Evolutionary conservation across 352 stramenopile genomes (phyloP), one percentile per base, ranked within the genome.

Genomic region (Globisporangium yorkense): DNA sequence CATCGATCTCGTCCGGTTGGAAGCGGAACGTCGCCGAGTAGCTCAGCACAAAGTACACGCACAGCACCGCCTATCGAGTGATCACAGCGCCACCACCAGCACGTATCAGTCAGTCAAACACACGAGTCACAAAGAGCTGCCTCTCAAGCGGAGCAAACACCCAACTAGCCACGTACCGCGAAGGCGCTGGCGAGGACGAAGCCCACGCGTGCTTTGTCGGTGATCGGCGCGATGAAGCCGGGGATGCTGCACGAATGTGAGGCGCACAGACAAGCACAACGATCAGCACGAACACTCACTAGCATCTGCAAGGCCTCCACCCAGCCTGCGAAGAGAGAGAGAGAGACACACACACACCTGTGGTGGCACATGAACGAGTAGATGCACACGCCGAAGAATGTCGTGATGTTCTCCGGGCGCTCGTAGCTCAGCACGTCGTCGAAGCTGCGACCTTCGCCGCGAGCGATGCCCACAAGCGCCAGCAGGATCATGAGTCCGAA

Each of bases 311-410:
- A 9, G 5, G 31, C 31, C 31, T 35, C 8, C 40, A 45, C 0
- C 40, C 40, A 45, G 15, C 6, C 5, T 5, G 5, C 10, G 12
- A 45, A 27, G 24, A 27, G 24, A 27, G 24, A 0, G 20, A 27
- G 12, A 51, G n/a, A 63, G 16, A 54, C 15, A 53, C 31, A 54
- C 29, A 15, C 31, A 13, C 66, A 92, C 83, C 83, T 94, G 74
- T 95, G 85, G 59, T 95, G 85, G 62, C 85, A 95, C 85, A 95
- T 95, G 77, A 95, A 95, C 37, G 85, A 93, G 63, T 95, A 95
- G 58, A 95, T 95, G 67, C 80, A 92, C 20, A 92, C 82, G 39
- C 85, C 85, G 59, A 93, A 95, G 65, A 95, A 90, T 12, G 77
- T 90, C 40, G 81, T 68, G 54, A 95, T 72, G 51, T 87, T 88